phyloP scores from a whole-genome alignment of 208 protist species.

The Naegleria gruberi region DNA sequence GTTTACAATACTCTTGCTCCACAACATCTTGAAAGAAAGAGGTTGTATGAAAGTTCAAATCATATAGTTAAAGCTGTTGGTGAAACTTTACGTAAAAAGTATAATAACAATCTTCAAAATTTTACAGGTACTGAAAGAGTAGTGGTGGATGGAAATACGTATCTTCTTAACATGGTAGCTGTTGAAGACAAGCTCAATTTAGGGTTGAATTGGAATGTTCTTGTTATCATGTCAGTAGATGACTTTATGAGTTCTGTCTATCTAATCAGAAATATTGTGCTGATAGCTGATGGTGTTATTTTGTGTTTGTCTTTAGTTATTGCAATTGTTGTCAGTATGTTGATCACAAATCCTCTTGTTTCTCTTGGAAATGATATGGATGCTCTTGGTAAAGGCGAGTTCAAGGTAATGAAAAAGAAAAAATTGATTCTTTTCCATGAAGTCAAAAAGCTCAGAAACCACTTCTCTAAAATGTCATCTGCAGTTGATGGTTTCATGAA shows the following conservation, averaged over 20 bases:
- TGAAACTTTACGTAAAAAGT: neutral
- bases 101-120: neutral
- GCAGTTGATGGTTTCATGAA: neutral
- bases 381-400: neutral
- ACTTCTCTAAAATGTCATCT: neutral
- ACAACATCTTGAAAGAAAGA: neutral
- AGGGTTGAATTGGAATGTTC: neutral
- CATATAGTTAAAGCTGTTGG: neutral
- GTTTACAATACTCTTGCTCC: neutral
- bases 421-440: neutral
- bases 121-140: neutral
- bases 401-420: too few relatives aligned
- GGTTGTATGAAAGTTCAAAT: neutral
- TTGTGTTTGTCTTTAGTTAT: neutral
- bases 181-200: neutral
- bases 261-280: neutral
- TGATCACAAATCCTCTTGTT: neutral
- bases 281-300: neutral
- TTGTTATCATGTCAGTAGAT: neutral
- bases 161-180: neutral
- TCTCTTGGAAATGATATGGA: neutral
- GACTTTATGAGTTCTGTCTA: neutral
- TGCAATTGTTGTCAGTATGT: neutral
- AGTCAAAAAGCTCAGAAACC: neutral
- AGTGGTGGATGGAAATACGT: neutral